Conservation (phyloP, 441 rosid genomes). For the Syzygium malaccense region DNA sequence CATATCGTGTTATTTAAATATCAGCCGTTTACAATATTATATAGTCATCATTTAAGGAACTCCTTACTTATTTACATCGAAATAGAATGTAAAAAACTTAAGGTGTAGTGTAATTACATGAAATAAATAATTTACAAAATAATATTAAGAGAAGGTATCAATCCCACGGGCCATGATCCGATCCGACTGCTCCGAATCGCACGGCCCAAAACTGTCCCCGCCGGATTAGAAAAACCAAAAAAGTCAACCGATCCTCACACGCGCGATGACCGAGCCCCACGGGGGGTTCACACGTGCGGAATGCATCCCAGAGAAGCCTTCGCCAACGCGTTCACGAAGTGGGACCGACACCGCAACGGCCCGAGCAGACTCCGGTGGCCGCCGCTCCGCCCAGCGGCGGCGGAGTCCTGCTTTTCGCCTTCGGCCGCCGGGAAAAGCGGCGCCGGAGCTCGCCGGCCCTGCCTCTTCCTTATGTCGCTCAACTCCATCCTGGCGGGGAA, state of each 20-base stretch:
- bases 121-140: not conserved
- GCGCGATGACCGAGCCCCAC: not conserved
- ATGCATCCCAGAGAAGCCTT: conserved; percentile 12
- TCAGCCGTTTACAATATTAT: not conserved
- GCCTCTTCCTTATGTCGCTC: conserved; percentile 22
- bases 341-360: conserved; percentile 8
- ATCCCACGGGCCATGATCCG: not conserved
- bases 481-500: conserved; percentile 17
- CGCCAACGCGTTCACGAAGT: not conserved
- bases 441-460: conserved; percentile 8
- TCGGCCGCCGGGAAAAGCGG: not conserved
- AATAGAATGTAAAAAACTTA: not conserved
- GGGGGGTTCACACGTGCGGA: not conserved
- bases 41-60: not conserved
- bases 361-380: not conserved
- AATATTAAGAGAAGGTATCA: not conserved
- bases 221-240: not conserved
- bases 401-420: not conserved
- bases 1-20: not conserved
- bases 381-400: not conserved
- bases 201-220: not conserved
- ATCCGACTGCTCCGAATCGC: not conserved
- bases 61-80: not conserved
- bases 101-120: too few species aligned
- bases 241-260: not conserved